These are phyloP conservation scores for Suillus decipiens DNA, from an alignment of 768 basidiomycete genomes.

Conservation along the genomic window DNA sequence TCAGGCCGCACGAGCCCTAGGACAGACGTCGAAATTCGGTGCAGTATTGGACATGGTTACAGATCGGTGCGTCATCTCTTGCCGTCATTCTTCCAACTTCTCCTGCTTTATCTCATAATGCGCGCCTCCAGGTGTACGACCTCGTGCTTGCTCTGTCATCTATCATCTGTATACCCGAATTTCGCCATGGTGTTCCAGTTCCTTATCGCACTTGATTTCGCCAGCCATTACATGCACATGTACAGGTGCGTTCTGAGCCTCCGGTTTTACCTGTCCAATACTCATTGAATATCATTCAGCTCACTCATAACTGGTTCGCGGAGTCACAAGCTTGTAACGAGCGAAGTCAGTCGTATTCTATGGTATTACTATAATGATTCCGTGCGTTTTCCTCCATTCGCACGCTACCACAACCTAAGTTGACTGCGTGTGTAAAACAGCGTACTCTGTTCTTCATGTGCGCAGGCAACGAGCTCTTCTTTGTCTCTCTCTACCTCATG, in stretches of 20 bases:
- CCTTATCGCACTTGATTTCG: constrained; percentile 96
- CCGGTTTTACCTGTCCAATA: neutral
- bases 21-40: constrained; percentile 95
- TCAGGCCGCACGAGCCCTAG: constrained; percentile 82
- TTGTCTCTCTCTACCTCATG: constrained; percentile 92
- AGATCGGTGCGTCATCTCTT: constrained; percentile 66
- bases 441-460: constrained; percentile 89
- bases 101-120: constrained; percentile 3
- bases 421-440: constrained; percentile 40
- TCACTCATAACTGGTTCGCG: constrained; percentile 92
- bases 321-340: constrained; percentile 91
- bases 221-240: constrained; percentile 99
- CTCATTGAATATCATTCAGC: constrained; percentile 40
- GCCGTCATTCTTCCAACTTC: neutral
- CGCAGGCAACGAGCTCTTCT: constrained; percentile 94
- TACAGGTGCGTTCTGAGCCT: constrained; percentile 69
- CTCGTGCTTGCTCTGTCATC: constrained; percentile 90
- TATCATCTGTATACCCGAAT: constrained; percentile 86
- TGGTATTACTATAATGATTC: constrained; percentile 94
- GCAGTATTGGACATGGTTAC: constrained; percentile 99
- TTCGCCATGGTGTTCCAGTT: constrained; percentile 88
- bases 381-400: constrained; percentile 47
- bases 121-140: constrained; percentile 84
- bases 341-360: constrained; percentile 89
- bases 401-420: neutral